phyloP scores from a whole-genome alignment of 768 basidiomycete species.

The Hortiboletus campestris region DNA sequence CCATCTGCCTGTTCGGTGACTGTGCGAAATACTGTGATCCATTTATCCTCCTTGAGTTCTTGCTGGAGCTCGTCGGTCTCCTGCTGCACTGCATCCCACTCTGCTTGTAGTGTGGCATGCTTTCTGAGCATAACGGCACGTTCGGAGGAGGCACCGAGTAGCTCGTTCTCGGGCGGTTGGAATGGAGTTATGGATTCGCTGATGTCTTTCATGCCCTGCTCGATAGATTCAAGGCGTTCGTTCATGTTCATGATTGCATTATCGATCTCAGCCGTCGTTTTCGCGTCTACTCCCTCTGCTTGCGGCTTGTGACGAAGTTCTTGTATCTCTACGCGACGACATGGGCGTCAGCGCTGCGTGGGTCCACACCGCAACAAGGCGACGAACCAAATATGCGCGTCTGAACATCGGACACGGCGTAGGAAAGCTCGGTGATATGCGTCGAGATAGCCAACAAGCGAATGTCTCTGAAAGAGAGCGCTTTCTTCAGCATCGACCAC shows the following conservation, averaged over 20 bases:
- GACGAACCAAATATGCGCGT: conserved; percentile 82
- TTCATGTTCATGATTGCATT: conserved; percentile 77
- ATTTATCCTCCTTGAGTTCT: conserved; percentile 96
- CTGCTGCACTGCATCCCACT: conserved; percentile 81
- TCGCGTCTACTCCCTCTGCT: conserved; percentile 48
- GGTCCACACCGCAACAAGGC: not conserved
- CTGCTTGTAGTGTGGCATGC: conserved; percentile 64
- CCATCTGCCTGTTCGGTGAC: conserved; percentile 94
- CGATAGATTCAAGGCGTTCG: conserved; percentile 71
- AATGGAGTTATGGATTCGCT: conserved; percentile 65
- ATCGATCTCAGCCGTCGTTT: conserved; percentile 72
- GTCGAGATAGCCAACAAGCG: conserved; percentile 76
- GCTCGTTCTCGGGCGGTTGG: conserved; percentile 46
- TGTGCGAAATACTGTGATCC: conserved; percentile 92
- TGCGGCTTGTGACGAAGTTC: conserved; percentile 89
- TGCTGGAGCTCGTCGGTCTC: conserved; percentile 81
- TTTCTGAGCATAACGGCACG: conserved; percentile 59
- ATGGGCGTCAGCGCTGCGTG: conserved; percentile 11
- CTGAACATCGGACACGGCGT: conserved; percentile 85
- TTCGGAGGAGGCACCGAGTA: conserved; percentile 42
- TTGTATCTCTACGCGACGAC: conserved; percentile 67
- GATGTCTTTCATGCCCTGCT: conserved; percentile 68
- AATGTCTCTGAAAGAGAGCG: conserved; percentile 54
- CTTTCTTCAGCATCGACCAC: conserved; percentile 29
- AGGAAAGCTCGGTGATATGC: conserved; percentile 84